Conservation (phyloP, 2,329 filamentous ascomycete genomes). For the Exophiala oligosperma region DNA sequence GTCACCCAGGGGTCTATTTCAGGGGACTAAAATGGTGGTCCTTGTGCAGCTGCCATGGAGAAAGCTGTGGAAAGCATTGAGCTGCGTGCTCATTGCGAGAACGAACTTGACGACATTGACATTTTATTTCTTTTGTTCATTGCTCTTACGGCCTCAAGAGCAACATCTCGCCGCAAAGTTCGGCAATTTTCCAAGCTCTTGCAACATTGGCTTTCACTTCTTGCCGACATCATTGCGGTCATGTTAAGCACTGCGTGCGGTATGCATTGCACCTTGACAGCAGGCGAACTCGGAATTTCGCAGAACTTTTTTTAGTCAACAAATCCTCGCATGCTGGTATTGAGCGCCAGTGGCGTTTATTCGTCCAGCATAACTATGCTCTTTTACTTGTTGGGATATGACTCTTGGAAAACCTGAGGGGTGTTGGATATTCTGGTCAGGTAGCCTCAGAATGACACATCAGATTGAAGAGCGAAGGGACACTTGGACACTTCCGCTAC, state of each 20-base stretch:
- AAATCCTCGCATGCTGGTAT: neutral
- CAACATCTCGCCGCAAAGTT: neutral
- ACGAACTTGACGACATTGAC: slow-evolving; percentile 17
- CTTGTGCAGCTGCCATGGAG: neutral
- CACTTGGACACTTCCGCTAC: neutral
- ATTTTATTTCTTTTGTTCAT: slow-evolving; percentile 9
- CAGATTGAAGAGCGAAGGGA: neutral
- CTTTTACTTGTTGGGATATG: neutral
- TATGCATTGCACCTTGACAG: neutral
- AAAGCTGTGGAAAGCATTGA: neutral
- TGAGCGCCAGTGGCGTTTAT: neutral
- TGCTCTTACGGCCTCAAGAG: neutral
- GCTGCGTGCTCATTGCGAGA: neutral
- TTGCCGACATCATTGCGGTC: neutral
- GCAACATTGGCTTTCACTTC: neutral
- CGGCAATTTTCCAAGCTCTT: slow-evolving; percentile 3
- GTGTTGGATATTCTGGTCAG: neutral
- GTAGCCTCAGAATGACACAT: no score
- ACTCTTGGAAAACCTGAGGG: neutral
- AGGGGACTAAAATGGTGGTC: neutral
- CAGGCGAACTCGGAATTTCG: neutral
- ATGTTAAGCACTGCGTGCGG: neutral
- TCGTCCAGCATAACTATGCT: neutral
- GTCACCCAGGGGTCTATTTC: neutral
- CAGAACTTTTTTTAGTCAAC: neutral